phyloP scores from a whole-genome alignment of 2,329 filamentous ascomycete species.

The Pseudocercospora fuligena region DNA sequence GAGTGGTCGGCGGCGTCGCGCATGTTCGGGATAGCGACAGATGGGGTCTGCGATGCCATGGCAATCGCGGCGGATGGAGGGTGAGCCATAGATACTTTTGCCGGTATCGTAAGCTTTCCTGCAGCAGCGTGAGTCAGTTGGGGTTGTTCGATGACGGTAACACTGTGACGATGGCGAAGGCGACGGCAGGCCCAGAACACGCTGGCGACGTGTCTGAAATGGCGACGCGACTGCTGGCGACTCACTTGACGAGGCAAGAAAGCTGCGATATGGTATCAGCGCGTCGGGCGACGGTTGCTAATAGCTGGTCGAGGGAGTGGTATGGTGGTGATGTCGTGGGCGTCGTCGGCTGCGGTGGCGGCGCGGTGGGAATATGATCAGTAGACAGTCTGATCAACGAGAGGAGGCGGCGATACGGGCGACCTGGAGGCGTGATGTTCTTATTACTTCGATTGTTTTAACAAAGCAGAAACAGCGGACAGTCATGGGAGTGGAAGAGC shows the following conservation, averaged over 20 bases:
- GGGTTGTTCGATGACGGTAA: slow-evolving; percentile 19
- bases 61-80: slow-evolving; percentile 41
- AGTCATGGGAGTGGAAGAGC: not conserved
- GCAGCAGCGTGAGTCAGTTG: slow-evolving; percentile 36
- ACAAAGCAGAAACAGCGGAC: not conserved
- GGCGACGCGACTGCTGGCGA: slow-evolving; percentile 31
- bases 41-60: slow-evolving; percentile 38
- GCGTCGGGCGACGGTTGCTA: slow-evolving; percentile 24
- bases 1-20: slow-evolving; percentile 32
- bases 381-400: slow-evolving; percentile 4
- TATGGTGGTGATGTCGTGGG: slow-evolving; percentile 11
- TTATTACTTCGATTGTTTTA: slow-evolving; percentile 12
- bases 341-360: slow-evolving; percentile 16
- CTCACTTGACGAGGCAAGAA: slow-evolving; percentile 43
- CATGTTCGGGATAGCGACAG: slow-evolving; percentile 36
- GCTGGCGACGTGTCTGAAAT: slow-evolving; percentile 8
- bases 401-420: not conserved
- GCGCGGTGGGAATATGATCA: slow-evolving; percentile 5
- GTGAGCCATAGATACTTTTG: slow-evolving; percentile 38
- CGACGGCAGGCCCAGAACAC: slow-evolving; percentile 7
- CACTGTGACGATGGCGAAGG: slow-evolving; percentile 16
- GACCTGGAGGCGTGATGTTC: not conserved
- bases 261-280: slow-evolving; percentile 30
- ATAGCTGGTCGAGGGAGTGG: slow-evolving; percentile 18
- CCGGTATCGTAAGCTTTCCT: slow-evolving; percentile 42